These are phyloP conservation scores for Paecilomyces niveus DNA, from an alignment of 2,329 filamentous ascomycete genomes.

Conservation along the genomic window DNA sequence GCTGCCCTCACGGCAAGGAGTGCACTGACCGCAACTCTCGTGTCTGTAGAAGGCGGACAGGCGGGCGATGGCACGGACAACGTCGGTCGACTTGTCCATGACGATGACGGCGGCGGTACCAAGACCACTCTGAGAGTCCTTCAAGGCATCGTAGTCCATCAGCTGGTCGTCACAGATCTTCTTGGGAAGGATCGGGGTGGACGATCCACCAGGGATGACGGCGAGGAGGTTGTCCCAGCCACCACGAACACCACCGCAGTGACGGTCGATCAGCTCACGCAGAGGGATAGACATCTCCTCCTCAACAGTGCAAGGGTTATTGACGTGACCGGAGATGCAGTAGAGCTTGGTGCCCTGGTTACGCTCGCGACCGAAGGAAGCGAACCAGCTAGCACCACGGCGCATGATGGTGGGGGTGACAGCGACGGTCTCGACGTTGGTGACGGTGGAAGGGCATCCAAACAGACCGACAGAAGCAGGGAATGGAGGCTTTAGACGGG, in stretches of 20 bases:
- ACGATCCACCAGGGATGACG: conserved; percentile 92
- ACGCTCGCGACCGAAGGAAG: conserved; percentile 85
- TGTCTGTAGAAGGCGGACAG: conserved; percentile 97
- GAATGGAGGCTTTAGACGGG: conserved; percentile 96
- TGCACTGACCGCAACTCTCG: conserved; percentile 97
- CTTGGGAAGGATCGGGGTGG: conserved; percentile 91
- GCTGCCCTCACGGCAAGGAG: conserved; percentile 96
- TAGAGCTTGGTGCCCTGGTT: conserved; percentile 97
- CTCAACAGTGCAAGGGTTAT: conserved; percentile 96
- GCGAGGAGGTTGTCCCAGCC: conserved; percentile 98
- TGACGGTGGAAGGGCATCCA: conserved; percentile 94
- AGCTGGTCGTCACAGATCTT: conserved; percentile 84
- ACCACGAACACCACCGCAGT: conserved; percentile 92
- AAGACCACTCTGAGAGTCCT: conserved; percentile 95
- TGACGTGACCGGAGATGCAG: conserved; percentile 97
- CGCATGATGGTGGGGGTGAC: conserved; percentile 94
- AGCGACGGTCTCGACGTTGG: conserved; percentile 95
- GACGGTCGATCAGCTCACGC: conserved; percentile 92
- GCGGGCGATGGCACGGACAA: conserved; percentile 87
- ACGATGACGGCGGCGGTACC: conserved; percentile 97
- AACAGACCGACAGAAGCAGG: conserved; percentile 95
- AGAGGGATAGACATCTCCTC: conserved; percentile 99
- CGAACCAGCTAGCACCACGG: conserved; percentile 89
- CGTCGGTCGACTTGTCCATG: conserved; percentile 97
- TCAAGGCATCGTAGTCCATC: conserved; percentile 98